Evolutionary conservation across 2,329 filamentous ascomycete species (phyloP).

Genomic region (Apiospora aurea): DNA sequence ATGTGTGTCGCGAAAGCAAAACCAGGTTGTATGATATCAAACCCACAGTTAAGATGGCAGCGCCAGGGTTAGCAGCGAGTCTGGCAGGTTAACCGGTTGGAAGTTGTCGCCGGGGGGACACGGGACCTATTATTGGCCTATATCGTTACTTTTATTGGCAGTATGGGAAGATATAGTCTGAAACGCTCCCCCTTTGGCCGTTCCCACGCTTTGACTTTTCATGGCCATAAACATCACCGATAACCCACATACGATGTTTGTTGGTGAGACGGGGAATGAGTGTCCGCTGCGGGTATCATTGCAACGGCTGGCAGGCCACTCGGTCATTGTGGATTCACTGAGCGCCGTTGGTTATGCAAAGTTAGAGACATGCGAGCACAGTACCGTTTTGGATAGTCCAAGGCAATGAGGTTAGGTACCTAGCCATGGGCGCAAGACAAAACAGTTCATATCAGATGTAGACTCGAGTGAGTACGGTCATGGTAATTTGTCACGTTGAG

Average conservation of each 20-base stretch:
- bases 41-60: slow-evolving; percentile 8
- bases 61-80: neutral
- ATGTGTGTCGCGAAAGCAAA: neutral
- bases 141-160: neutral
- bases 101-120: neutral
- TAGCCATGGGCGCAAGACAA: too few species aligned
- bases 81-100: neutral
- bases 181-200: slow-evolving; percentile 1
- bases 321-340: neutral
- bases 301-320: neutral
- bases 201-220: neutral
- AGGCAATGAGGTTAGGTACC: neutral
- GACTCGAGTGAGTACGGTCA: neutral
- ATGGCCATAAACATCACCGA: neutral
- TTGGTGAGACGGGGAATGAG: neutral
- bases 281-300: neutral
- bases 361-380: neutral
- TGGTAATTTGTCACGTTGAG: neutral
- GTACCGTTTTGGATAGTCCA: neutral
- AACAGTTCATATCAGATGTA: neutral
- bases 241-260: slow-evolving; percentile 3
- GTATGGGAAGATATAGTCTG: neutral
- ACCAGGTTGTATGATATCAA: neutral
- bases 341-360: neutral
- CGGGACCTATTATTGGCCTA: neutral